Conservation (phyloP, 306 rosid species). For the Sphenostylis stenocarpa region DNA sequence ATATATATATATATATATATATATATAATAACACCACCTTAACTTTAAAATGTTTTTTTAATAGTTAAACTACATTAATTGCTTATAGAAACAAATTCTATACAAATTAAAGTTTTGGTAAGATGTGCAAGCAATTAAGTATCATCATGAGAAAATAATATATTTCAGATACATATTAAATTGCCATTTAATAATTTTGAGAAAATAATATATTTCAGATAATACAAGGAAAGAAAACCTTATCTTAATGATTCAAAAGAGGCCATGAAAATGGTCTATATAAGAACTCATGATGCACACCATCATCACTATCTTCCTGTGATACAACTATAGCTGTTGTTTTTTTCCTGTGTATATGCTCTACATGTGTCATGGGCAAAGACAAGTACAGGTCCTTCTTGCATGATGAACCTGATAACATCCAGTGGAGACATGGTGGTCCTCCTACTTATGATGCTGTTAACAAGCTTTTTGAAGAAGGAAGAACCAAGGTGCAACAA, state of each 20-base stretch:
- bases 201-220: not conserved
- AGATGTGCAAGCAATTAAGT: not conserved
- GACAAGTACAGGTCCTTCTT: slow-evolving; percentile 67
- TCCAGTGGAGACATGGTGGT: slow-evolving; percentile 69
- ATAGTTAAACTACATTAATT: too few species aligned
- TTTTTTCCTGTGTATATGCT: not conserved
- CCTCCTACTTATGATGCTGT: slow-evolving; percentile 61
- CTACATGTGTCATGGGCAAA: slow-evolving; percentile 28
- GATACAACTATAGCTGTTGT: not conserved
- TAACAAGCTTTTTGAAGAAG: slow-evolving; percentile 65
- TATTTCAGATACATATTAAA: not conserved
- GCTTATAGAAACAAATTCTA: too few species aligned
- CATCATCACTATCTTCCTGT: not conserved
- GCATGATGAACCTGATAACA: slow-evolving; percentile 41
- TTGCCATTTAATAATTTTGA: not conserved
- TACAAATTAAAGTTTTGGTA: not conserved
- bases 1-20: too few species aligned
- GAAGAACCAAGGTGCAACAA: slow-evolving; percentile 56
- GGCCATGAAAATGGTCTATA: not conserved
- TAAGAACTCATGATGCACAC: not conserved
- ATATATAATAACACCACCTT: too few species aligned
- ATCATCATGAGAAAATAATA: not conserved
- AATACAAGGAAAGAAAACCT: not conserved
- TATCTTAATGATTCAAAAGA: not conserved
- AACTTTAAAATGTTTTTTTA: too few species aligned